Evolutionary conservation across 768 basidiomycete genomes (phyloP).

Genomic region (Tricholoma sp.): DNA sequence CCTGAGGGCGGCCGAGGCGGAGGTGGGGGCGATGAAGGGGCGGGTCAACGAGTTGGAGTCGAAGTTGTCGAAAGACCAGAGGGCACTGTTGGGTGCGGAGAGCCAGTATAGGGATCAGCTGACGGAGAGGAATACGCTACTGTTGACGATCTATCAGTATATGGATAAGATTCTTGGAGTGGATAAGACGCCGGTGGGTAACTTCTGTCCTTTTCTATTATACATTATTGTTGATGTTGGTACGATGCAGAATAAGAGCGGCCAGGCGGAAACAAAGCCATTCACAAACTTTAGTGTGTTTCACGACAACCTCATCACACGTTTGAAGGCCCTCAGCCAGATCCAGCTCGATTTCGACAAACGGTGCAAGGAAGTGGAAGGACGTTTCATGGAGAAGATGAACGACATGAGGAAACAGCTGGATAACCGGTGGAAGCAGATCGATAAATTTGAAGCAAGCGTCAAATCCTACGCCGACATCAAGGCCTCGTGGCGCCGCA

Average conservation of each 20-base stretch:
- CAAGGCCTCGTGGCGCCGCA: constrained; percentile 80
- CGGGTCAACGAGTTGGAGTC: constrained; percentile 74
- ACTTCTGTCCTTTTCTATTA: not conserved
- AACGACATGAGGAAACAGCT: constrained; percentile 80
- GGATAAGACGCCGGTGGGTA: constrained; percentile 75
- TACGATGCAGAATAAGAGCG: constrained; percentile 57
- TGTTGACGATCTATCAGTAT: constrained; percentile 92
- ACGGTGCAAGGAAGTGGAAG: constrained; percentile 74
- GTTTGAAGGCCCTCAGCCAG: constrained; percentile 79
- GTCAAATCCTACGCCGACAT: constrained; percentile 77
- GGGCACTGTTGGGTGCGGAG: constrained; percentile 64
- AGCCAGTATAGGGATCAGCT: constrained; percentile 86
- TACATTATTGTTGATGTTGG: not conserved
- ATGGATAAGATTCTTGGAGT: constrained; percentile 91
- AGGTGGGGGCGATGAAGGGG: constrained; percentile 53
- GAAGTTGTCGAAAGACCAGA: constrained; percentile 77
- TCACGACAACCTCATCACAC: constrained; percentile 88
- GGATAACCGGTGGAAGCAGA: constrained; percentile 83
- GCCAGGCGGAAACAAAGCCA: constrained; percentile 80
- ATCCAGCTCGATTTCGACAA: constrained; percentile 87
- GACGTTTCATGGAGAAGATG: constrained; percentile 66
- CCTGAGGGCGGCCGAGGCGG: constrained; percentile 63
- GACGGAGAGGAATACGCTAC: constrained; percentile 86
- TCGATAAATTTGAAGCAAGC: constrained; percentile 88
- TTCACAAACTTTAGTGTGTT: constrained; percentile 93